phyloP scores from a whole-genome alignment of 495 filamentous ascomycete genomes.

The Bathelium albidoporum region DNA sequence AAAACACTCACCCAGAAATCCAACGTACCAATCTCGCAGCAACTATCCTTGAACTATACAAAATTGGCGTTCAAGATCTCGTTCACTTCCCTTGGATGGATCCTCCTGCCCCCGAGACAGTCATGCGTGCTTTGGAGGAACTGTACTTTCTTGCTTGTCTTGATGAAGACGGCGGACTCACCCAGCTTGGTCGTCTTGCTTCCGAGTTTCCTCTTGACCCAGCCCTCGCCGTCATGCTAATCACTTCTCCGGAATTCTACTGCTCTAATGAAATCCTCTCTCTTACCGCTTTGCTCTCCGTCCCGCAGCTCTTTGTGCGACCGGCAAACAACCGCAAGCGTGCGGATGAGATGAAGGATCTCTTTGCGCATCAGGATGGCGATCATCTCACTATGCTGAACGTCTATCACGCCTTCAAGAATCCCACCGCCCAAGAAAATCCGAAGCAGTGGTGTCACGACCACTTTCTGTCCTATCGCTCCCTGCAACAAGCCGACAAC shows the following conservation, averaged over 20 bases:
- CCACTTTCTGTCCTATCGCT: constrained; percentile 86
- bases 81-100: constrained; percentile 99
- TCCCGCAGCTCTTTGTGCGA: constrained; percentile 88
- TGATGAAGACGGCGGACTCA: constrained; percentile 91
- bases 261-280: constrained; percentile 98
- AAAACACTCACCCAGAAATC: constrained; percentile 93
- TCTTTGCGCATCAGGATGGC: constrained; percentile 86
- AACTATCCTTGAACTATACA: constrained; percentile 94
- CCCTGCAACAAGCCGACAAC: constrained; percentile 85
- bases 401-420: constrained; percentile 95
- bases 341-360: constrained; percentile 95
- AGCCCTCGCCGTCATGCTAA: constrained; percentile 92
- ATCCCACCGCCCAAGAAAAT: constrained; percentile 58
- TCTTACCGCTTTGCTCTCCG: constrained; percentile 85
- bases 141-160: constrained; percentile 95
- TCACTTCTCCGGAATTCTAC: constrained; percentile 93
- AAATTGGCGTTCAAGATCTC: constrained; percentile 88
- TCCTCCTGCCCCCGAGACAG: constrained; percentile 91
- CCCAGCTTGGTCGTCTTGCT: constrained; percentile 70
- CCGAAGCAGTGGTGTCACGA: constrained; percentile 90
- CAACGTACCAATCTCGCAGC: constrained; percentile 86
- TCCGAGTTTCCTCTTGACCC: constrained; percentile 97
- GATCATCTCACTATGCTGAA: constrained; percentile 96
- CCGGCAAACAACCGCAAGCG: constrained; percentile 72
- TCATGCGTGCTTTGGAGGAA: constrained; percentile 97